A percentile compares a stretch with the other conserved stretches of the same genome.
Evolutionary conservation across 306 rosid genomes (phyloP).

Genomic region (Lathyrus oleraceus): DNA sequence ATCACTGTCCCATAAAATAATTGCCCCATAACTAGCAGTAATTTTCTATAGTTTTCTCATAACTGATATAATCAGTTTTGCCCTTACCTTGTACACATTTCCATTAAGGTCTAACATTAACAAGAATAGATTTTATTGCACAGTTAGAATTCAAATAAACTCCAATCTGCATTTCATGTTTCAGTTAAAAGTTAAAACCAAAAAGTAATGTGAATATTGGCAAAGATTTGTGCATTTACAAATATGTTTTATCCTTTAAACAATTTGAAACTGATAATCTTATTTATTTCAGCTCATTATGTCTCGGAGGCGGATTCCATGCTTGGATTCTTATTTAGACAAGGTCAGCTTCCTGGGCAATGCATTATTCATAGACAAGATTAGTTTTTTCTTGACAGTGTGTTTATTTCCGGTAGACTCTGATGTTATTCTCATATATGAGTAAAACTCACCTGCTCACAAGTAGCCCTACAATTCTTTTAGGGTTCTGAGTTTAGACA

Average conservation of each 20-base stretch:
- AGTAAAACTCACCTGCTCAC: background rate
- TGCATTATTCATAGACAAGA: slow-evolving; percentile 3
- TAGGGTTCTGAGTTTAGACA: slow-evolving; percentile 3
- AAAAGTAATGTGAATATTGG: background rate
- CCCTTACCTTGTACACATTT: no score
- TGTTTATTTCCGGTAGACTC: slow-evolving; percentile 11
- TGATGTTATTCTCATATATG: slow-evolving; percentile 9
- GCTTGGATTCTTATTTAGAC: slow-evolving; percentile 95
- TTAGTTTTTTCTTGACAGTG: slow-evolving; percentile 14
- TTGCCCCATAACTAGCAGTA: no score
- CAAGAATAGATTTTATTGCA: background rate
- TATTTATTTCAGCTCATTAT: slow-evolving; percentile 72
- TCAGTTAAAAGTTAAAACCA: background rate
- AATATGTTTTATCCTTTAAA: slow-evolving; percentile 21
- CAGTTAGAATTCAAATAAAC: background rate
- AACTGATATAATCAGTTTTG: no score
- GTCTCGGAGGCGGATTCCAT: slow-evolving; percentile 92
- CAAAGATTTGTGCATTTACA: slow-evolving; percentile 6
- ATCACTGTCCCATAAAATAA: no score
- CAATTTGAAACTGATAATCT: slow-evolving; percentile 30
- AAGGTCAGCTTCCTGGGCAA: slow-evolving; percentile 54
- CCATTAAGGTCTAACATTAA: background rate
- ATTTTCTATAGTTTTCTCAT: no score
- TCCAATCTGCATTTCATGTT: slow-evolving; percentile 11
- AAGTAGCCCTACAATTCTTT: background rate